Percentiles rank a stretch among this genome's conserved stretches.
These are phyloP conservation scores for Lecanicillium sp. DNA, from an alignment of 2,329 filamentous ascomycete genomes.

Conservation along the genomic window DNA sequence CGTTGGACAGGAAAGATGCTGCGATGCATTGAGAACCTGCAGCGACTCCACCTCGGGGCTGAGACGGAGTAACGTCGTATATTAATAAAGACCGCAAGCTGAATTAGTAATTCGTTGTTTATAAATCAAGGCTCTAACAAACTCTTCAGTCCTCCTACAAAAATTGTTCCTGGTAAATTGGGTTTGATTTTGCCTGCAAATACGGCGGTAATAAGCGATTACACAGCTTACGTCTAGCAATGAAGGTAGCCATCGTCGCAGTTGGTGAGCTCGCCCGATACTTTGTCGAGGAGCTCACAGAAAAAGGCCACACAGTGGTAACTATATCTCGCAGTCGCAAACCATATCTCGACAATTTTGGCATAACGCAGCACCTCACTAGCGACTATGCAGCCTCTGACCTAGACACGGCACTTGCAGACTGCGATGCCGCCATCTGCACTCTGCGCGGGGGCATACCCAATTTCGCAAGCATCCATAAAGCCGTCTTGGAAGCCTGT, in stretches of 20 bases:
- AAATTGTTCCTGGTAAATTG: too few species aligned
- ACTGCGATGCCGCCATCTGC: conserved; percentile 7
- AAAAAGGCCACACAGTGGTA: background rate
- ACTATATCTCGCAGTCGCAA: conserved; percentile 6
- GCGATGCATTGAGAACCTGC: too few species aligned
- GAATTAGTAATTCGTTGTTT: too few species aligned
- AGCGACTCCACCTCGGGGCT: too few species aligned
- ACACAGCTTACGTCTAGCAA: too few species aligned
- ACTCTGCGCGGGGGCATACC: conserved; percentile 3
- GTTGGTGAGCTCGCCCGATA: conserved; percentile 7
- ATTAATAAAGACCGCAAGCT: too few species aligned
- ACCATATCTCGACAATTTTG: background rate
- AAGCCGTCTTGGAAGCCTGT: conserved; percentile 5
- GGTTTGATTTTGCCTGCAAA: too few species aligned
- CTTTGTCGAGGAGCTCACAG: conserved; percentile 6
- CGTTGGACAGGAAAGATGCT: too few species aligned
- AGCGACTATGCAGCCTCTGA: conserved; percentile 1
- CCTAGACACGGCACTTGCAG: conserved; percentile 1
- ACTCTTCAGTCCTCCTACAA: too few species aligned
- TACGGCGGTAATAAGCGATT: too few species aligned
- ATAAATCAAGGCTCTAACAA: too few species aligned
- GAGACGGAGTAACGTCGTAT: too few species aligned
- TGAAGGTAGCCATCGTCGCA: conserved; percentile 7
- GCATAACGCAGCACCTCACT: conserved; percentile 1
- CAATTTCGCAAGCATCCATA: conserved; percentile 2